Evolutionary conservation across 1,139 yeast genomes (phyloP), one percentile per base, ranked within the genome.

Genomic region (Saccharomyces pastorianus): DNA sequence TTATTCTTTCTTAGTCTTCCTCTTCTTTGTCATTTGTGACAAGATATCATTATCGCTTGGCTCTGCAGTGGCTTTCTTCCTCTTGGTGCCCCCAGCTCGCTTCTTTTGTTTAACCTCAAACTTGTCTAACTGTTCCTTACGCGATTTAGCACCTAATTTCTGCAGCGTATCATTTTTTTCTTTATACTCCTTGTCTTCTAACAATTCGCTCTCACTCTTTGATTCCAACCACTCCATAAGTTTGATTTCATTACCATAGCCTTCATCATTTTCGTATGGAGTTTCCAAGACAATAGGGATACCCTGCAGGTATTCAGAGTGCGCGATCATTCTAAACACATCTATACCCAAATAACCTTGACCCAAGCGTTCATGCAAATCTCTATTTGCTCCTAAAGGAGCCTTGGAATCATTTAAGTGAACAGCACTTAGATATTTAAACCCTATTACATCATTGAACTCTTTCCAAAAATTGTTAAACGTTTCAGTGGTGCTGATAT

Each of bases 321-420:
- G 89, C 62, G 95, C 88, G 49, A 93, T 64, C 31, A 62, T 72
- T 59, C 96, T 74, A 68, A 93, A 93, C 9, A 84, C 81, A 61
- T 91, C 96, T 49, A 93, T 75, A 0, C 97, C 96, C 51, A 93
- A 69, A 64, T 88, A 95, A 0, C 99, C 99, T 57, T 81, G 75
- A 0, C 99, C 99, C 51, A 93, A 73, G 59, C 84, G 83, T 66
- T 93, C 96, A 68, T 93, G 99, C 55, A 93, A 78, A 69, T 93
- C 99, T 59, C 96, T 78, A 64, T 88, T 89, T 38, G 96, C 93
- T 4, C 86, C 95, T 51, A 88, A 70, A 0, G 98, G 98, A 3
- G 96, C 95, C 71, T 93, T 91, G 9, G 98, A 91, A 67, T 93
- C 99, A 66, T 93, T 93, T 55, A 93, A 72, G 71, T 93, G 99